phyloP scores from a whole-genome alignment of 441 rosid genomes.

The Isatis lusitanica region DNA sequence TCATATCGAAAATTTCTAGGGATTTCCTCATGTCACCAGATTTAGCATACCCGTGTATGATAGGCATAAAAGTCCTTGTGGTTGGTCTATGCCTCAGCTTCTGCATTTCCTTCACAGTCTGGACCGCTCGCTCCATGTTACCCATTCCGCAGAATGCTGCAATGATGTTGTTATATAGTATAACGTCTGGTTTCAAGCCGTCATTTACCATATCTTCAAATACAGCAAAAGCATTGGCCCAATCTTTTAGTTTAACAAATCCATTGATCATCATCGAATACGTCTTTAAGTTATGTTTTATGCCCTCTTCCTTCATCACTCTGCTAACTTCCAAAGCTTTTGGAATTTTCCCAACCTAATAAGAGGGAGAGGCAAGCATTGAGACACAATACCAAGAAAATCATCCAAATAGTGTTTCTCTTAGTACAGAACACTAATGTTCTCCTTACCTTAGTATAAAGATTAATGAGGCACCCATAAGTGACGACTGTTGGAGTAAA shows the following conservation, averaged over 20 bases:
- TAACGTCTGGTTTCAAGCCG: conserved; percentile 87
- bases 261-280: conserved; percentile 96
- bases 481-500: conserved; percentile 81
- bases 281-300: conserved; percentile 89
- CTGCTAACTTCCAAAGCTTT: conserved; percentile 86
- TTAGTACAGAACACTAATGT: background rate
- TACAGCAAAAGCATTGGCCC: conserved; percentile 90
- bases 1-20: conserved; percentile 76
- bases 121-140: conserved; percentile 88
- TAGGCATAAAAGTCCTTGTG: conserved; percentile 87
- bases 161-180: conserved; percentile 84
- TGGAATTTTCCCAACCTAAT: conserved; percentile 79
- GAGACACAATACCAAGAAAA: conserved; percentile 6
- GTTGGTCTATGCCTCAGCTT: conserved; percentile 81
- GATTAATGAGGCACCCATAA: conserved; percentile 89
- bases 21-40: conserved; percentile 84
- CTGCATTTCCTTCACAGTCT: conserved; percentile 84
- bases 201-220: conserved; percentile 76
- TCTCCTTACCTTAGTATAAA: conserved; percentile 67
- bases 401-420: background rate
- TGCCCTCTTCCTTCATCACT: conserved; percentile 67
- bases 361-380: conserved; percentile 21
- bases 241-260: conserved; percentile 83
- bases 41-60: conserved; percentile 77
- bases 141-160: conserved; percentile 97